Conservation (phyloP, 345 rosid genomes). For the Ceriops zippeliana region DNA sequence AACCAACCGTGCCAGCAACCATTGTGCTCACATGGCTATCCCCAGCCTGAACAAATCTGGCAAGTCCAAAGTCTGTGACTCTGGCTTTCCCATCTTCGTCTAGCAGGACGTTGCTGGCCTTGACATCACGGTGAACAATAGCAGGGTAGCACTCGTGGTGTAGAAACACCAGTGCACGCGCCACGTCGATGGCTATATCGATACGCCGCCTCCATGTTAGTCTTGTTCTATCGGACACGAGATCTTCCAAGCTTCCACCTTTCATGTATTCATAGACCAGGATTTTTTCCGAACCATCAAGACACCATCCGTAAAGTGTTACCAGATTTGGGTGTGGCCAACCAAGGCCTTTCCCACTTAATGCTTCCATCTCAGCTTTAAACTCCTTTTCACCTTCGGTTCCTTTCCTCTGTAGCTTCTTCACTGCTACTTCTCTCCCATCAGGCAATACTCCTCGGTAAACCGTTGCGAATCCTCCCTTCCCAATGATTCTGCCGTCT, state of each 20-base stretch:
- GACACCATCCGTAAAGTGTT: constrained; percentile 87
- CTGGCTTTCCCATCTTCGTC: constrained; percentile 62
- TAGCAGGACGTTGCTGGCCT: constrained; percentile 86
- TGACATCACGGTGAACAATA: constrained; percentile 88
- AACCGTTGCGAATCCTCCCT: constrained; percentile 86
- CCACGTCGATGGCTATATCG: constrained; percentile 65
- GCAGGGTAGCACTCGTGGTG: constrained; percentile 95
- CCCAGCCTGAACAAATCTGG: constrained; percentile 67
- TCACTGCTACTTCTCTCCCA: constrained; percentile 86
- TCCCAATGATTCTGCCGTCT: constrained; percentile 67
- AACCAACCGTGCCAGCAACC: constrained; percentile 89
- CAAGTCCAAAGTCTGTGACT: constrained; percentile 89
- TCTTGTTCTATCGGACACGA: constrained; percentile 49
- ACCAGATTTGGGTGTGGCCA: constrained; percentile 97
- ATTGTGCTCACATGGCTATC: constrained; percentile 86
- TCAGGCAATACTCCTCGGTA: constrained; percentile 72
- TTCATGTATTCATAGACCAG: constrained; percentile 84
- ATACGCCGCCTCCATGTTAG: constrained; percentile 63
- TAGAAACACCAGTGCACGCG: constrained; percentile 64
- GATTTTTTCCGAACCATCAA: constrained; percentile 67
- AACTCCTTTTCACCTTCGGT: constrained; percentile 83
- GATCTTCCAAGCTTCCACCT: constrained; percentile 86
- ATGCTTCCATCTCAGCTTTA: constrained; percentile 87
- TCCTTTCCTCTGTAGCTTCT: constrained; percentile 85
- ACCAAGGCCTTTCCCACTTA: constrained; percentile 66